These are phyloP conservation scores for Phytophthora tubulina DNA, from an alignment of 352 stramenopile genomes.

Conservation along the genomic window DNA sequence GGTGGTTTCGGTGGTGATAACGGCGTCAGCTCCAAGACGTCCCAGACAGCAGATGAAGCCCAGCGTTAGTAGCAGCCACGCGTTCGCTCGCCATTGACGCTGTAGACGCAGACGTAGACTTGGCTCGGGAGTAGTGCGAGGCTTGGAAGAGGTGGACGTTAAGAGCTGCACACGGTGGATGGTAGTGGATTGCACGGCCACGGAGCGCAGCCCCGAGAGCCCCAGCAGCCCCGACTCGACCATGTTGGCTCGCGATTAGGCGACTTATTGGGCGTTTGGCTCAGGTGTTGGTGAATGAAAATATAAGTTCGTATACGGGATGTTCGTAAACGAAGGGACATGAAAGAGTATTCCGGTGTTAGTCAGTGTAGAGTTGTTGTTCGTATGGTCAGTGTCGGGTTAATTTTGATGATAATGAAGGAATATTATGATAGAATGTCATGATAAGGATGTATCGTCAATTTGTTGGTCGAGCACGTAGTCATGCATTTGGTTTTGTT, in stretches of 20 bases:
- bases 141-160: background rate
- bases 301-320: background rate
- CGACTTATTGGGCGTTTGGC: background rate
- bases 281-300: background rate
- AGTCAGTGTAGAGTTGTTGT: background rate
- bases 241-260: conserved; percentile 20
- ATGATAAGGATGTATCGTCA: conserved; percentile 9
- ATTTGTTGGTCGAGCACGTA: background rate
- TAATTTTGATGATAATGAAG: background rate
- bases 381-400: background rate
- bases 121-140: conserved; percentile 4
- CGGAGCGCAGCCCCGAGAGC: conserved; percentile 53
- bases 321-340: background rate
- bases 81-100: conserved; percentile 45
- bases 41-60: conserved; percentile 36
- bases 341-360: conserved; percentile 9
- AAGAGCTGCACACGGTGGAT: conserved; percentile 53
- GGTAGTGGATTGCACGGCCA: conserved; percentile 61
- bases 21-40: conserved; percentile 20
- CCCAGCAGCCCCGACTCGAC: conserved; percentile 24
- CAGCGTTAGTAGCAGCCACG: conserved; percentile 46
- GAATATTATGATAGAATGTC: conserved; percentile 16
- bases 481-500: too few species aligned
- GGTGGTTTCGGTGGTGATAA: conserved; percentile 4
- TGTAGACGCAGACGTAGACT: conserved; percentile 29